Evolutionary conservation across 2,329 filamentous ascomycete species (phyloP).

Genomic region (Claviceps purpurea): DNA sequence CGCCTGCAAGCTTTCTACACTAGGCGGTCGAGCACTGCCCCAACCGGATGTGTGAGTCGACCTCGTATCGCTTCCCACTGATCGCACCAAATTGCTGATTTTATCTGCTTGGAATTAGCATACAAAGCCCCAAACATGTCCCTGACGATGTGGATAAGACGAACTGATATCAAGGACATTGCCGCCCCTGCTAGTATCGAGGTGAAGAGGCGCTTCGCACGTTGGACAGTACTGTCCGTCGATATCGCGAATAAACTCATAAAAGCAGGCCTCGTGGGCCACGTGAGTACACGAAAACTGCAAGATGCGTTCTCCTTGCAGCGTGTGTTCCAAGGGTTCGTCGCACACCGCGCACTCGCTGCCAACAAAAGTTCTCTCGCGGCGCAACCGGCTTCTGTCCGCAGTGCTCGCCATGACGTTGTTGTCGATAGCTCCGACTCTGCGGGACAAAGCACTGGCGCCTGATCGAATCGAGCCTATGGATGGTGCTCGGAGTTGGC

Average conservation of each 20-base stretch:
- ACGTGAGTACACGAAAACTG: constrained; percentile 97
- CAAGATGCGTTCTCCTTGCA: constrained; percentile 84
- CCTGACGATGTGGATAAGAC: constrained; percentile 11
- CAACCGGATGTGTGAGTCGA: constrained; percentile 45
- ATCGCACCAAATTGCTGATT: constrained; percentile 83
- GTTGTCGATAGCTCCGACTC: constrained; percentile 25
- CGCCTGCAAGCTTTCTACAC: constrained; percentile 28
- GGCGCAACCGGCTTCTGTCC: constrained; percentile 64
- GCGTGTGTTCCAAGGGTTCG: constrained; percentile 87
- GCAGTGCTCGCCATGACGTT: constrained; percentile 33
- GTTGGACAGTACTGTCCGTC: constrained; percentile 90
- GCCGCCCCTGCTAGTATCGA: constrained; percentile 85
- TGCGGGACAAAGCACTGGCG: constrained; percentile 18
- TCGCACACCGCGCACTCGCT: constrained; percentile 93
- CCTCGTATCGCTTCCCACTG: constrained; percentile 52
- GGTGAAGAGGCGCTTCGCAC: constrained; percentile 79
- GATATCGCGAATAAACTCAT: constrained; percentile 92
- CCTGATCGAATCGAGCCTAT: constrained; percentile 20
- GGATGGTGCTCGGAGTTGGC: constrained; percentile 19
- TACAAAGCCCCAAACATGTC: constrained; percentile 10
- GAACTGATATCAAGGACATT: constrained; percentile 85
- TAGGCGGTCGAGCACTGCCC: constrained; percentile 47
- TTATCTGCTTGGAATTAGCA: constrained; percentile 52
- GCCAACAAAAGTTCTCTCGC: constrained; percentile 90
- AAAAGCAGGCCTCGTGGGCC: constrained; percentile 95